Percentiles rank a stretch among this genome's conserved stretches.
Conservation (phyloP, 441 rosid genomes). For the Erodium chrysanthum region DNA sequence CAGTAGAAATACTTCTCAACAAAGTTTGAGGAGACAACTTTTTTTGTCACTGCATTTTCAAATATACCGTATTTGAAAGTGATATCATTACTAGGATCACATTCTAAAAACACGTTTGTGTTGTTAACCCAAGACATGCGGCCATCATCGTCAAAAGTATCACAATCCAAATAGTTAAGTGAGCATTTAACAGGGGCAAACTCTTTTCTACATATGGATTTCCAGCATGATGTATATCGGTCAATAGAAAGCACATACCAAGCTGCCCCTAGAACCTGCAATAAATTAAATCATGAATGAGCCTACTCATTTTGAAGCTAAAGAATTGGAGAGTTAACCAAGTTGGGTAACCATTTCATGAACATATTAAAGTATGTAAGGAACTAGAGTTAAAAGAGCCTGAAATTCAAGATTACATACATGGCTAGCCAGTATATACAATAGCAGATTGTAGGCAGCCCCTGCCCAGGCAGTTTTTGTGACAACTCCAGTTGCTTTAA, state of each 20-base stretch:
- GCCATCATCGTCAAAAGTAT: slow-evolving; percentile 26
- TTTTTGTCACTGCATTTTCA: slow-evolving; percentile 50
- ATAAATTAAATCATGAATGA: slow-evolving; percentile 1
- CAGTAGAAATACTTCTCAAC: slow-evolving; percentile 73
- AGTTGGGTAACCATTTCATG: neutral
- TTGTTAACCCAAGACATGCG: slow-evolving; percentile 43
- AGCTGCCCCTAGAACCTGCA: slow-evolving; percentile 76
- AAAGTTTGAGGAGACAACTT: slow-evolving; percentile 49
- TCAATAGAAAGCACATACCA: slow-evolving; percentile 76
- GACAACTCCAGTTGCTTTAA: slow-evolving; percentile 82
- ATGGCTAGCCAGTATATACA: slow-evolving; percentile 91
- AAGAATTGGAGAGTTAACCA: neutral
- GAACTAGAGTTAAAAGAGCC: neutral
- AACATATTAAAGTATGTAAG: neutral
- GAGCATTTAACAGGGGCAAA: slow-evolving; percentile 28
- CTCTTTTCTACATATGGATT: slow-evolving; percentile 48
- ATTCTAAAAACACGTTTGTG: slow-evolving; percentile 53
- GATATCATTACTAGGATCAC: slow-evolving; percentile 39
- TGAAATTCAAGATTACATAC: slow-evolving; percentile 34
- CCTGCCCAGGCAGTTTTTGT: slow-evolving; percentile 98
- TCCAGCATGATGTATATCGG: slow-evolving; percentile 71
- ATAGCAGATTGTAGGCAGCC: slow-evolving; percentile 81
- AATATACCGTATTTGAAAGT: slow-evolving; percentile 63
- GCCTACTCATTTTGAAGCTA: slow-evolving; percentile 2
- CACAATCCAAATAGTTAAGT: slow-evolving; percentile 60